Evolutionary conservation across 1,284 basidiomycete species (phyloP).

Genomic region (Tylopilus sp.): DNA sequence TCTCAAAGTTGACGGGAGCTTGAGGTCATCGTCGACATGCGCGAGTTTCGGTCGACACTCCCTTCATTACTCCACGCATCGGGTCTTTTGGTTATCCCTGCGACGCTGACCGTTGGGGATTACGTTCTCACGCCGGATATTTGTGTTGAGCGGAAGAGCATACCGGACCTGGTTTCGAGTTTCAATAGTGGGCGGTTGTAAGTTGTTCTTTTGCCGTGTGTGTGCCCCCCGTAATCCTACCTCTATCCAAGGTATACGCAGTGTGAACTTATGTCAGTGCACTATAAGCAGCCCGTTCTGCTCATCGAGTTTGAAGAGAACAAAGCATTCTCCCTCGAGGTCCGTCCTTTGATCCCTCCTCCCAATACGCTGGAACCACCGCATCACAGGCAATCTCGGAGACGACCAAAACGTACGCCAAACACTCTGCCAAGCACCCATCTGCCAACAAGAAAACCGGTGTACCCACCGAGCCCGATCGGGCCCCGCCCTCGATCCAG

Average conservation of each 20-base stretch:
- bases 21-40: constrained; percentile 93
- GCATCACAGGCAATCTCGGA: constrained; percentile 51
- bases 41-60: constrained; percentile 92
- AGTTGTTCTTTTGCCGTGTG: constrained; percentile 31
- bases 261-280: constrained; percentile 94
- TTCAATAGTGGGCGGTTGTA: constrained; percentile 92
- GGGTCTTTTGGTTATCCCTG: constrained; percentile 79
- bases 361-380: constrained; percentile 1
- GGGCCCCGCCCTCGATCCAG: constrained; percentile 60
- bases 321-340: constrained; percentile 89
- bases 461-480: constrained; percentile 38
- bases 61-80: constrained; percentile 89
- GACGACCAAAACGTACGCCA: constrained; percentile 59
- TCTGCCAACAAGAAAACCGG: constrained; percentile 44
- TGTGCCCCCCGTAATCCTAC: not conserved
- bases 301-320: constrained; percentile 99
- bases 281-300: constrained; percentile 92
- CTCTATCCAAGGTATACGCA: constrained; percentile 76
- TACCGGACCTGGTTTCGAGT: constrained; percentile 87
- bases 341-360: constrained; percentile 34
- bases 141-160: constrained; percentile 93
- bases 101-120: constrained; percentile 92
- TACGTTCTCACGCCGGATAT: constrained; percentile 96
- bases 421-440: constrained; percentile 50
- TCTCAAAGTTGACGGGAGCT: not conserved